A percentile compares a stretch with the other conserved stretches of the same genome.
Evolutionary conservation across 768 basidiomycete genomes (phyloP).

Genomic region (Porphyrellus cyaneotinctus): DNA sequence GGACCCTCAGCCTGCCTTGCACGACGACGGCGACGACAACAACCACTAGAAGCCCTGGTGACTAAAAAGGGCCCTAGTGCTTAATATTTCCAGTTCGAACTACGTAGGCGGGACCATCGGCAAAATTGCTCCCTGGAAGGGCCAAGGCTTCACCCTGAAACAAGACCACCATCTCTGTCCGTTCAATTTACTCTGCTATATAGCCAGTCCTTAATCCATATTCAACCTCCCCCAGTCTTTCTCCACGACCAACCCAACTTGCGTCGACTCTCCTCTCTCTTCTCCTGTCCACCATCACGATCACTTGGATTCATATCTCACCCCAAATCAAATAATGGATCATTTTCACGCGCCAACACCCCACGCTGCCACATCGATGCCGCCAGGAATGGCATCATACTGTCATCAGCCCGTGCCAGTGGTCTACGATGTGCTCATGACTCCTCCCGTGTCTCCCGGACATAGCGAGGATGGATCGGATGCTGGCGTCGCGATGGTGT

Average conservation of each 20-base stretch:
- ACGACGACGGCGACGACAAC: neutral
- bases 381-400: conserved; percentile 17
- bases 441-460: conserved; percentile 64
- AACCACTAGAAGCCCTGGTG: too few relatives aligned
- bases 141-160: conserved; percentile 8
- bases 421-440: conserved; percentile 58
- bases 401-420: conserved; percentile 41
- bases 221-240: conserved; percentile 1
- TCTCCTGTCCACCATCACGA: neutral
- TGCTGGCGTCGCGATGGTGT: conserved; percentile 11
- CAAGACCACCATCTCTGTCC: conserved; percentile 12
- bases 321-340: conserved; percentile 22
- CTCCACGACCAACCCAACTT: too few relatives aligned
- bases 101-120: neutral
- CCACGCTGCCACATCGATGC: conserved; percentile 9
- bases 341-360: conserved; percentile 22
- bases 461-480: conserved; percentile 40
- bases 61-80: neutral
- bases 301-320: neutral
- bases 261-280: neutral
- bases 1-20: too few relatives aligned
- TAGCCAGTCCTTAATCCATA: conserved; percentile 3
- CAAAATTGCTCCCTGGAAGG: too few relatives aligned
- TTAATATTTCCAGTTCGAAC: conserved; percentile 13
- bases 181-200: conserved; percentile 5